A percentile compares a stretch with the other conserved stretches of the same genome.
Conservation (phyloP, 208 protist genomes). For the Acanthamoeba royreba region DNA sequence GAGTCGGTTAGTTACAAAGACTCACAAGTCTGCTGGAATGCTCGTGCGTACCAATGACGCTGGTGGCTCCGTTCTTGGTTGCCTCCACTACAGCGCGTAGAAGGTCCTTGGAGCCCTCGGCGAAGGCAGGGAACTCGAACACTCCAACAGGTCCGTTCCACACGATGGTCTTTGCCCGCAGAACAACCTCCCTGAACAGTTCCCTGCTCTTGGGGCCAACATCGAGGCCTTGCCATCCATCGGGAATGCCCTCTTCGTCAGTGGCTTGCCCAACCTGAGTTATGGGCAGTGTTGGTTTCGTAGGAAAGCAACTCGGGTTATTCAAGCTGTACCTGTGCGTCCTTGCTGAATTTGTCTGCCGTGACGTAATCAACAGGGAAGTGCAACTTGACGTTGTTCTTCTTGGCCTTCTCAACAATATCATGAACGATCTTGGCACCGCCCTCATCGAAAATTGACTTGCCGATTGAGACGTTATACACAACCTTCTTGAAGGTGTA, state of each 20-base stretch:
- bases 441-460: slow-evolving; percentile 92
- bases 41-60: slow-evolving; percentile 77
- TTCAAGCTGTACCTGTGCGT: slow-evolving; percentile 44
- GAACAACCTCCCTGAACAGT: slow-evolving; percentile 84
- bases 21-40: neutral
- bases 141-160: slow-evolving; percentile 97
- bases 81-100: slow-evolving; percentile 75
- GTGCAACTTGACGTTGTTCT: slow-evolving; percentile 93
- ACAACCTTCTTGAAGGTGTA: slow-evolving; percentile 95
- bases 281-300: no score
- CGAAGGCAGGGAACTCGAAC: slow-evolving; percentile 96
- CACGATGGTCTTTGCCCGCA: slow-evolving; percentile 89
- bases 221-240: slow-evolving; percentile 90
- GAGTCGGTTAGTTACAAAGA: neutral
- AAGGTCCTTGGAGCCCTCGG: slow-evolving; percentile 83
- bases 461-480: slow-evolving; percentile 85
- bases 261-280: slow-evolving; percentile 47
- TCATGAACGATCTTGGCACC: slow-evolving; percentile 75
- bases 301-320: no score
- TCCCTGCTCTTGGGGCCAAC: slow-evolving; percentile 89
- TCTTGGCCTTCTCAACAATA: slow-evolving; percentile 93
- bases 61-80: slow-evolving; percentile 83
- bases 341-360: slow-evolving; percentile 88
- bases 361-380: slow-evolving; percentile 96
- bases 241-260: slow-evolving; percentile 81